Conservation (phyloP, 2,329 filamentous ascomycete species). For the Acarospora socialis region DNA sequence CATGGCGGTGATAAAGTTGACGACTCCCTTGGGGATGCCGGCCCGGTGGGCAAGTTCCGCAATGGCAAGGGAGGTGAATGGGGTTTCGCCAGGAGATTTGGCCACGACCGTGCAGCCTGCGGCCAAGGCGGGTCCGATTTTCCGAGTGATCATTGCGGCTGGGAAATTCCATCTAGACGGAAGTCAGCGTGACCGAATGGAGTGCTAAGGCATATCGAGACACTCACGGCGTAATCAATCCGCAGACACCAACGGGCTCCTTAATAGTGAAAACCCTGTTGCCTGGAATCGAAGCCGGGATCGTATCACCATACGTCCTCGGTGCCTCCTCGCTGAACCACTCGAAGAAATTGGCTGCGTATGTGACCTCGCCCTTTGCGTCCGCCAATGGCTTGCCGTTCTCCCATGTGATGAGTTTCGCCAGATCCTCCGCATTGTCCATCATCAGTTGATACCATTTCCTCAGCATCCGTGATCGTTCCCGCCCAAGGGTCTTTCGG, state of each 20-base stretch:
- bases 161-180: slow-evolving; percentile 43
- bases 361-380: slow-evolving; percentile 43
- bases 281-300: slow-evolving; percentile 42
- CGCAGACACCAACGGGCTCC: slow-evolving; percentile 54
- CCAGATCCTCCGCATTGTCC: slow-evolving; percentile 51
- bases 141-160: slow-evolving; percentile 38
- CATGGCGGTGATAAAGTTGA: slow-evolving; percentile 73
- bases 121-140: slow-evolving; percentile 50
- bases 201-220: no score
- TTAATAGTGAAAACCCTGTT: slow-evolving; percentile 50
- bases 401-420: slow-evolving; percentile 53
- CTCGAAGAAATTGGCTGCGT: slow-evolving; percentile 45
- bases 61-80: slow-evolving; percentile 75
- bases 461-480: slow-evolving; percentile 46
- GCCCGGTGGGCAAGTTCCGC: slow-evolving; percentile 76
- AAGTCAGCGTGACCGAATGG: neutral
- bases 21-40: slow-evolving; percentile 76
- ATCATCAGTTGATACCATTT: slow-evolving; percentile 56
- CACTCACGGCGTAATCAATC: slow-evolving; percentile 49
- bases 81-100: slow-evolving; percentile 85
- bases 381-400: slow-evolving; percentile 53
- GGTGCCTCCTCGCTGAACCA: slow-evolving; percentile 52
- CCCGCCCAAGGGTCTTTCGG: slow-evolving; percentile 45
- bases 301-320: slow-evolving; percentile 44
- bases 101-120: slow-evolving; percentile 91